phyloP scores from a whole-genome alignment of 176 grass and related monocot genomes.

The Oryza brachyantha region DNA sequence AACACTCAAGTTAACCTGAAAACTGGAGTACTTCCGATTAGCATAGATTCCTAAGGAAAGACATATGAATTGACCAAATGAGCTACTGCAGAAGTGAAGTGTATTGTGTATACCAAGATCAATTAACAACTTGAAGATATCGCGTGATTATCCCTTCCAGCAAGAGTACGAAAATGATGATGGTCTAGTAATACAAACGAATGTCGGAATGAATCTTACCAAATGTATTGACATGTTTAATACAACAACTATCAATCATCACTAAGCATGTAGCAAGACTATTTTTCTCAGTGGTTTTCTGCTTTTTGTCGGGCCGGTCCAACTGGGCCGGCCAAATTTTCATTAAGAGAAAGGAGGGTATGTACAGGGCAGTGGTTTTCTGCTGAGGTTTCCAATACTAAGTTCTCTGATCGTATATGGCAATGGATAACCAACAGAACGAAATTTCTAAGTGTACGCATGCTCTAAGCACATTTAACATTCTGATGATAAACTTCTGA shows the following conservation, averaged over 20 bases:
- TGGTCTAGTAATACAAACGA: background rate
- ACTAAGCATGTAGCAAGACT: background rate
- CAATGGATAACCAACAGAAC: too few species aligned
- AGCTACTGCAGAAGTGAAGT: background rate
- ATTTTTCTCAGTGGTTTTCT: background rate
- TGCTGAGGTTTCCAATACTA: background rate
- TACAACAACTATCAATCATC: background rate
- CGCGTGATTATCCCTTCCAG: too few species aligned
- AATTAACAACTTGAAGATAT: background rate
- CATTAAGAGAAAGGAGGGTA: too few species aligned
- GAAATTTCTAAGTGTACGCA: too few species aligned
- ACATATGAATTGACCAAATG: background rate
- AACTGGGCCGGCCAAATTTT: too few species aligned
- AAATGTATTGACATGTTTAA: constrained; percentile 5
- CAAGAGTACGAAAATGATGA: background rate
- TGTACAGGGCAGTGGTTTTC: too few species aligned
- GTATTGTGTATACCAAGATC: background rate
- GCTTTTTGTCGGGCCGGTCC: too few species aligned
- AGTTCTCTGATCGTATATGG: background rate
- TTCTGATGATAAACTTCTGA: background rate
- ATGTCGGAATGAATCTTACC: background rate
- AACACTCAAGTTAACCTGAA: constrained; percentile 95
- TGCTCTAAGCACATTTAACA: background rate
- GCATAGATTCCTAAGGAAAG: background rate
- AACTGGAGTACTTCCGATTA: constrained; percentile 21